Base-by-base conservation (phyloP, 441 rosid genomes). In the Euphorbia celastroides region DNA sequence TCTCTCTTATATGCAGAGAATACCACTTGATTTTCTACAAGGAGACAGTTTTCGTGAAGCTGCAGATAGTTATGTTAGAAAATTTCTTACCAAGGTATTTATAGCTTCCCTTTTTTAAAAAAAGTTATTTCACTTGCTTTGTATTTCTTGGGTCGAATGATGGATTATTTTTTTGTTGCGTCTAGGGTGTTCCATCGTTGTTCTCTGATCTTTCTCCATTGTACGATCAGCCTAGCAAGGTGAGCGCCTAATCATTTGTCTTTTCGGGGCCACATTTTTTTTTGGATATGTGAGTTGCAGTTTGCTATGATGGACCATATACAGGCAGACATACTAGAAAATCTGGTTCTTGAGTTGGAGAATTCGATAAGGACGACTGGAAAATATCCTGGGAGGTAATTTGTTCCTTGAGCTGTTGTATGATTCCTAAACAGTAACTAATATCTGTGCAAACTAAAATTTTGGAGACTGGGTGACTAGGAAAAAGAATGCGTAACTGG, bases 21-120 rank as follows among this genome's bases (percentile, higher is more conserved):
- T 96, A 76, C 99, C 99, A 0, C 90, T 96, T 71, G 97, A 96
- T 88, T 96, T 96, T 82, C 87, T 92, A 63, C 93, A 83, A 90
- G 94, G 87, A 63, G 84, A 89, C 70, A 80, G 78, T 71, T 90
- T 96, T 72, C 83, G 77, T 66, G 93, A 88, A 75, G 99, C 96
- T 72, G 97, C 90, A 25, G 81, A 80, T 66, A 84, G 78, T 61
- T 96, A 96, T 77, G 80, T 92, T 60, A 83, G 83, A 77, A 97
- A 97, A 67, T 90, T 90, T 31, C 80, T 92, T 72, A 86, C 96
- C 14, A 95, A 95, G 97, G 97, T 90, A 69, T 66, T 65, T 12
- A 31, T 66, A 41, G 32, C 57, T 54, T 50, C 62, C 34, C 57
- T 62, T 67, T 48, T 25, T 25, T 0, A 62, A 22, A 23, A n/a